phyloP scores from a whole-genome alignment of 1,139 yeast species.

The Trichomonascaceae sp. region DNA sequence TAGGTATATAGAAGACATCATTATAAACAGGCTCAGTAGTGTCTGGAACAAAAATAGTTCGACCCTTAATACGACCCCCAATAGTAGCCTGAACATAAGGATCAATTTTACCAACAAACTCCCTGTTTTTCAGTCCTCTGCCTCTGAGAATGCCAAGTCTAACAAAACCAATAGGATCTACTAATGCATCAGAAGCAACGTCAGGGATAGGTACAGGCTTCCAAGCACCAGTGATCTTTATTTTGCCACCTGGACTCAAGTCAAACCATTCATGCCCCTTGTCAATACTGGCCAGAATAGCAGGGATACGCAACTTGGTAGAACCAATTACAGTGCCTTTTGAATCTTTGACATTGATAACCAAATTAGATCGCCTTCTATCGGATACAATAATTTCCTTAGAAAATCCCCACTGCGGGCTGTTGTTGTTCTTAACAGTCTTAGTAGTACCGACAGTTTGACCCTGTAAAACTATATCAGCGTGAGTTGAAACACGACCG shows the following conservation, averaged over 20 bases:
- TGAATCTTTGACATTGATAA: slow-evolving; percentile 60
- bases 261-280: slow-evolving; percentile 74
- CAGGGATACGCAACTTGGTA: slow-evolving; percentile 46
- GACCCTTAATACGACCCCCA: slow-evolving; percentile 67
- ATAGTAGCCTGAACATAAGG: slow-evolving; percentile 81
- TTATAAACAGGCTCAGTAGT: slow-evolving; percentile 81
- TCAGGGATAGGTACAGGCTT: slow-evolving; percentile 73
- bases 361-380: slow-evolving; percentile 61
- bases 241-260: slow-evolving; percentile 59
- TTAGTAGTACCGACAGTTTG: slow-evolving; percentile 53
- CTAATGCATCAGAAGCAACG: slow-evolving; percentile 64
- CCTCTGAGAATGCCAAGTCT: slow-evolving; percentile 71
- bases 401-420: slow-evolving; percentile 61
- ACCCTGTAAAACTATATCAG: slow-evolving; percentile 62
- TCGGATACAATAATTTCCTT: slow-evolving; percentile 71
- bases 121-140: slow-evolving; percentile 71
- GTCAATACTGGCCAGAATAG: slow-evolving; percentile 68
- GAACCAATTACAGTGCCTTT: slow-evolving; percentile 52
- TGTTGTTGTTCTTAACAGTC: slow-evolving; percentile 53
- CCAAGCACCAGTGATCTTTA: slow-evolving; percentile 68
- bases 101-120: slow-evolving; percentile 83
- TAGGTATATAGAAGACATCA: slow-evolving; percentile 72
- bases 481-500: slow-evolving; percentile 66
- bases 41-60: slow-evolving; percentile 67
- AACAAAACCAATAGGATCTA: slow-evolving; percentile 89